Evolutionary conservation across 345 rosid genomes (phyloP), one percentile per base, ranked within the genome.

Genomic region (Brassica carinata): DNA sequence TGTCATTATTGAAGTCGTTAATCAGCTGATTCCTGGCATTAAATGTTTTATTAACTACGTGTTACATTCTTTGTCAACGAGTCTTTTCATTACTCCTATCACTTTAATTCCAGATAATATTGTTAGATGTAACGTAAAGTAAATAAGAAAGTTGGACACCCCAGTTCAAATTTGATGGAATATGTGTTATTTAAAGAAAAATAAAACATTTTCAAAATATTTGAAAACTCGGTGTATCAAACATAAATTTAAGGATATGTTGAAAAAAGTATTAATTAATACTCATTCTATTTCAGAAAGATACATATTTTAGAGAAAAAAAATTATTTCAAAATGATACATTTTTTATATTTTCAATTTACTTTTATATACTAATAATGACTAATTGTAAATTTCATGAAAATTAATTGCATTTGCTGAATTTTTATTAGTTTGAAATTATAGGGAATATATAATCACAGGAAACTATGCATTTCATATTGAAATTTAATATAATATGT

Each of bases 1-100:
- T 55, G 82, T 73, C 82, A 59, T 67, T 67, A 67, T 79, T 36
- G 53, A 79, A 43, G 74, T 79, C 2, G 78, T 67, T 73, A 67
- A 36, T 66, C 48, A 8, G 51, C 51, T 73, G 48, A 79, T 66
- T 57, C 51, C 5, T 11, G 67, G 17, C 34, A 26, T 29, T 72
- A 26, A 55, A 5, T 72, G 82, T 58, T 31, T 5, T 38, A 0
- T 72, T 36, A 36, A 27, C 23, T 78, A 72, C 81, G 76, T 71
- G 58, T 71, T 59, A 61, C 23, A 10, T 10, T 10, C 23, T 5
- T 1, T 3, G 17, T n/a, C 18, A 51, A 51, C 5, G 15, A 64
- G 40, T 64, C 40, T 5, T 30, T 57, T 53, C 4, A 8, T 43
- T 43, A 53, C 15, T 53, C 59, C 15, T 53, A 53, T 53, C 59